A percentile compares a stretch with the other conserved stretches of the same genome.
Evolutionary conservation across 1,284 basidiomycete species (phyloP).

Genomic region (Boletus hoseneyae): DNA sequence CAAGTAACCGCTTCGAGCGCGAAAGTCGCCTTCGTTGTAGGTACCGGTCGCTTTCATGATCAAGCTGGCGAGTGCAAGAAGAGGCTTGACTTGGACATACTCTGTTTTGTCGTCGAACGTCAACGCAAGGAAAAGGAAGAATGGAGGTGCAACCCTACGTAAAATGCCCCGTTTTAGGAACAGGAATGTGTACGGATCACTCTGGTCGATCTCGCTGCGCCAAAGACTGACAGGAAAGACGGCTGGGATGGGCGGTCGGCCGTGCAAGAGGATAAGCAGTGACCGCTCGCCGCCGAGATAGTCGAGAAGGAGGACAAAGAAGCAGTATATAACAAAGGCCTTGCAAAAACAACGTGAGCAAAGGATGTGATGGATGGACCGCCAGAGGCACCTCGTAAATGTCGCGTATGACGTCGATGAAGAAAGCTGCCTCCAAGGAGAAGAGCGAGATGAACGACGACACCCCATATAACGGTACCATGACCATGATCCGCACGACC

Average conservation of each 20-base stretch:
- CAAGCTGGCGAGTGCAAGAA: conserved; percentile 82
- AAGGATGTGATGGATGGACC: not conserved
- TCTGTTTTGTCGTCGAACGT: conserved; percentile 47
- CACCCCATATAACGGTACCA: conserved; percentile 94
- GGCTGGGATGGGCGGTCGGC: conserved; percentile 82
- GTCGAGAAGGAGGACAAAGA: conserved; percentile 77
- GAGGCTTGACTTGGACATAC: conserved; percentile 96
- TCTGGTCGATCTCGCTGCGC: conserved; percentile 78
- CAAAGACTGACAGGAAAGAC: conserved; percentile 84
- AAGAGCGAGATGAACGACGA: conserved; percentile 92
- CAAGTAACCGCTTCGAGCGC: conserved; percentile 84
- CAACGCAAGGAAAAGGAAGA: not conserved
- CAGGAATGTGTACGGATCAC: conserved; percentile 92
- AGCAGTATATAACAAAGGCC: conserved; percentile 97
- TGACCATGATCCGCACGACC: conserved; percentile 95
- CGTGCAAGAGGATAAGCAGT: conserved; percentile 87
- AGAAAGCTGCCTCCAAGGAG: conserved; percentile 92
- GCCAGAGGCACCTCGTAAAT: conserved; percentile 80
- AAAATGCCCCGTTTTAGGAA: conserved; percentile 93
- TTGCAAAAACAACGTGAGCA: conserved; percentile 30
- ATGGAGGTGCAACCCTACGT: conserved; percentile 52
- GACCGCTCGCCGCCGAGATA: conserved; percentile 94
- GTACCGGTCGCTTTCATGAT: conserved; percentile 84
- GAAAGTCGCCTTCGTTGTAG: conserved; percentile 89
- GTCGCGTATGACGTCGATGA: conserved; percentile 93